Percentiles rank a stretch among this genome's conserved stretches.
These are phyloP conservation scores for Closterium sp. DNA, from an alignment of 139 green algal species.

Conservation along the genomic window DNA sequence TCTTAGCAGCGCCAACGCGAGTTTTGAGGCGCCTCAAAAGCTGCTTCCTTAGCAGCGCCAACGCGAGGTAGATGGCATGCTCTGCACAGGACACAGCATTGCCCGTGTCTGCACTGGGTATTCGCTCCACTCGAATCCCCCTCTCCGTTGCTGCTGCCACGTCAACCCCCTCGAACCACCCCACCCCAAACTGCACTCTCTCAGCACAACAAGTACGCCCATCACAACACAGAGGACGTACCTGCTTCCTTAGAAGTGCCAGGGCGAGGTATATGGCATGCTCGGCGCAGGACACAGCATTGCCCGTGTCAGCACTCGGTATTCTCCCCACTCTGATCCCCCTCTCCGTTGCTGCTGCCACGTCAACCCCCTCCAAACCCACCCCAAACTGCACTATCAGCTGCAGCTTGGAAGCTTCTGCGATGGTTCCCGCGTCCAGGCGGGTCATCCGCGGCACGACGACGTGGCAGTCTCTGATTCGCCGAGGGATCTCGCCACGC, in stretches of 20 bases:
- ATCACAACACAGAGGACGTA: constrained; percentile 38
- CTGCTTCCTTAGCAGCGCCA: constrained; percentile 63
- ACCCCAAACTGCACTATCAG: constrained; percentile 72
- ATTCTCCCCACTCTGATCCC: constrained; percentile 71
- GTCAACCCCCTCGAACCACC: constrained; percentile 48
- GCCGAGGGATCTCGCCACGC: constrained; percentile 30
- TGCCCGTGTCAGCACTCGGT: constrained; percentile 57
- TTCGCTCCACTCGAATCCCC: constrained; percentile 67
- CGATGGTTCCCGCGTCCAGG: constrained; percentile 52
- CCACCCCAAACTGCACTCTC: no score
- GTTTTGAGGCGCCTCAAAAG: no score
- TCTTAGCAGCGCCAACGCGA: no score
- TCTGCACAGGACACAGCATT: constrained; percentile 72
- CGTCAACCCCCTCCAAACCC: constrained; percentile 66
- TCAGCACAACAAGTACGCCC: no score
- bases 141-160: constrained; percentile 58
- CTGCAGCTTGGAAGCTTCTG: constrained; percentile 44
- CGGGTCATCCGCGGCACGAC: constrained; percentile 61
- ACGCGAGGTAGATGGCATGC: constrained; percentile 64
- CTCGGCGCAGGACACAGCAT: constrained; percentile 69
- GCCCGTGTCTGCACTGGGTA: constrained; percentile 57
- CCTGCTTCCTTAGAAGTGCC: constrained; percentile 56
- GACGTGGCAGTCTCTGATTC: constrained; percentile 56
- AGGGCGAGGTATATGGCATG: constrained; percentile 67
- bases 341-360: constrained; percentile 56